Conservation (phyloP, 768 basidiomycete species). For the Suillus variegatus region DNA sequence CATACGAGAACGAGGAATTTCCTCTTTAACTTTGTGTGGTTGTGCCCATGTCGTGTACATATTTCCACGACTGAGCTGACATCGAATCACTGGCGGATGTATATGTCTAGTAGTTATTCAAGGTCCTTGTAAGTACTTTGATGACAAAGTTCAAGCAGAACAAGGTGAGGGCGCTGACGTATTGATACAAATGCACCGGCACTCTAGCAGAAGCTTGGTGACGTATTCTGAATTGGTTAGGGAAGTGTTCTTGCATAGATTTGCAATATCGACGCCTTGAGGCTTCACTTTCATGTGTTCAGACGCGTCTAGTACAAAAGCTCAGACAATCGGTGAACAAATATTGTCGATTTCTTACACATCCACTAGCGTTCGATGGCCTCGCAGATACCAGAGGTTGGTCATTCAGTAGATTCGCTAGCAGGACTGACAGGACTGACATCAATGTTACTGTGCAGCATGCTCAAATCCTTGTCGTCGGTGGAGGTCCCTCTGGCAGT, state of each 20-base stretch:
- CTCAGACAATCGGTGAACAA: neutral
- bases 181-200: neutral
- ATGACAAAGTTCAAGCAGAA: neutral
- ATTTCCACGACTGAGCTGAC: neutral
- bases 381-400: slow-evolving; percentile 20
- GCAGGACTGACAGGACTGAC: neutral
- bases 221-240: neutral
- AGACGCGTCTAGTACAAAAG: neutral
- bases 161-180: neutral
- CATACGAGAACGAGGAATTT: neutral
- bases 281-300: neutral
- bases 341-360: neutral
- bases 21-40: neutral
- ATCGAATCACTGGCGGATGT: neutral
- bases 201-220: neutral
- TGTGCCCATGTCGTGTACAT: neutral
- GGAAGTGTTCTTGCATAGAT: neutral
- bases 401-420: neutral
- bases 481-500: slow-evolving; percentile 61
- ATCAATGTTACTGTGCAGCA: slow-evolving; percentile 16
- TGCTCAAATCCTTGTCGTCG: slow-evolving; percentile 46
- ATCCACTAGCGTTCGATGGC: neutral
- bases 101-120: neutral
- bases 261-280: neutral
- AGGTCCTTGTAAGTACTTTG: neutral